Evolutionary conservation across 1,284 basidiomycete genomes (phyloP).

Genomic region (Peniophora sp.): DNA sequence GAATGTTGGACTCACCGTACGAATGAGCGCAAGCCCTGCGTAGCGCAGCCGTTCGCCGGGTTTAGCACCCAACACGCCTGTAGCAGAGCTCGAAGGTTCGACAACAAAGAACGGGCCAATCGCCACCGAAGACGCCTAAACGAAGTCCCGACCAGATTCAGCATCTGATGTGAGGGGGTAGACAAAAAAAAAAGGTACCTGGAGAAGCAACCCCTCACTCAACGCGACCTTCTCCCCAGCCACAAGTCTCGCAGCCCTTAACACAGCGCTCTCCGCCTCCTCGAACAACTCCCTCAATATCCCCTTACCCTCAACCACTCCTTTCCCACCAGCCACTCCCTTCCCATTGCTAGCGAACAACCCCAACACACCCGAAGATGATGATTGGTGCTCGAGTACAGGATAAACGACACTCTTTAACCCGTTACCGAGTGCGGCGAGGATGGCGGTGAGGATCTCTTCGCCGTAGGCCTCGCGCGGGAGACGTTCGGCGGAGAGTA

Average conservation of each 20-base stretch:
- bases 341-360: slow-evolving; percentile 19
- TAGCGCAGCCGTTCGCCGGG: slow-evolving; percentile 50
- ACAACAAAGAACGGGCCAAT: slow-evolving; percentile 90
- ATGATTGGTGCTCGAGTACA: slow-evolving; percentile 53
- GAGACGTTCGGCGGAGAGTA: slow-evolving; percentile 72
- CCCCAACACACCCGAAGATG: slow-evolving; percentile 39
- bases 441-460: slow-evolving; percentile 77
- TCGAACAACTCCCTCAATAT: slow-evolving; percentile 48
- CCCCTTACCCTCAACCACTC: too few relatives aligned
- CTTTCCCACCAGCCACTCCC: too few relatives aligned
- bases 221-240: slow-evolving; percentile 65
- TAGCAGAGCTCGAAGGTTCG: slow-evolving; percentile 29
- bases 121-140: slow-evolving; percentile 81
- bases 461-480: slow-evolving; percentile 92
- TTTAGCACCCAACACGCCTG: too few relatives aligned
- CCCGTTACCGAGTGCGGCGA: slow-evolving; percentile 72
- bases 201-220: slow-evolving; percentile 44
- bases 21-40: slow-evolving; percentile 76
- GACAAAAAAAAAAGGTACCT: too few relatives aligned
- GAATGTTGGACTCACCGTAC: slow-evolving; percentile 60
- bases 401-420: slow-evolving; percentile 80
- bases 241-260: slow-evolving; percentile 43
- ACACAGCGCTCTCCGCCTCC: slow-evolving; percentile 18
- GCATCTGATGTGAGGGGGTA: too few relatives aligned
- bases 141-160: too few relatives aligned